Evolutionary conservation across 2,329 filamentous ascomycete genomes (phyloP).

Genomic region (Xylariaceae sp.): DNA sequence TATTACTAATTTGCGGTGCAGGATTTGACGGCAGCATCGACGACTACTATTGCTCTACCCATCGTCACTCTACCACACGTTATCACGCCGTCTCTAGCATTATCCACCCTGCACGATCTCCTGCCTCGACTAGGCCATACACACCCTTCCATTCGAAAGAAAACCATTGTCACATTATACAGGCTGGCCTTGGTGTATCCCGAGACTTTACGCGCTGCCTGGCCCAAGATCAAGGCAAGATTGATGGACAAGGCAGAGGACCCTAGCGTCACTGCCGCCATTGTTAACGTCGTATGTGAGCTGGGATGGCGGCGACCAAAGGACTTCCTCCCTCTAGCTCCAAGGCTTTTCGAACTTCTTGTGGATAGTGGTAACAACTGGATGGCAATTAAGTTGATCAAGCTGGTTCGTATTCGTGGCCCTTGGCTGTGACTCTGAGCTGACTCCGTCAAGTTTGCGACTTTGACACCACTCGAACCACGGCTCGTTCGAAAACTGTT

Average conservation of each 20-base stretch:
- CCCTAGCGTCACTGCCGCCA: constrained; percentile 87
- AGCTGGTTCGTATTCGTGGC: constrained; percentile 60
- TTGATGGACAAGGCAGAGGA: constrained; percentile 88
- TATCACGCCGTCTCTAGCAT: constrained; percentile 85
- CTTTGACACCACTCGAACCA: constrained; percentile 86
- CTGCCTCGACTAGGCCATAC: constrained; percentile 84
- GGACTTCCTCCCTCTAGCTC: constrained; percentile 89
- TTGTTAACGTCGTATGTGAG: constrained; percentile 96
- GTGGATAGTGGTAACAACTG: constrained; percentile 95
- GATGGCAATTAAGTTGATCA: constrained; percentile 99
- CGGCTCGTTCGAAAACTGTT: constrained; percentile 86
- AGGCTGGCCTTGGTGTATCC: constrained; percentile 93
- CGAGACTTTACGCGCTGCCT: constrained; percentile 84
- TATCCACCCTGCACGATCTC: constrained; percentile 82
- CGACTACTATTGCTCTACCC: constrained; percentile 77
- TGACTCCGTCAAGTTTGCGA: constrained; percentile 68
- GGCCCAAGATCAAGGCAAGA: constrained; percentile 96
- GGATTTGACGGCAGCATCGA: constrained; percentile 70
- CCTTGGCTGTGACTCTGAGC: constrained; percentile 10
- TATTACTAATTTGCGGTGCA: constrained; percentile 19
- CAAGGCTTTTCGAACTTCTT: constrained; percentile 84
- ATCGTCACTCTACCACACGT: constrained; percentile 90
- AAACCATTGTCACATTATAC: constrained; percentile 92
- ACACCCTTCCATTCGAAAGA: constrained; percentile 82
- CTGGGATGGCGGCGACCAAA: constrained; percentile 89